These are phyloP conservation scores for Aspergillus pseudoglaucus DNA, from an alignment of 2,329 filamentous ascomycete genomes.

Conservation along the genomic window DNA sequence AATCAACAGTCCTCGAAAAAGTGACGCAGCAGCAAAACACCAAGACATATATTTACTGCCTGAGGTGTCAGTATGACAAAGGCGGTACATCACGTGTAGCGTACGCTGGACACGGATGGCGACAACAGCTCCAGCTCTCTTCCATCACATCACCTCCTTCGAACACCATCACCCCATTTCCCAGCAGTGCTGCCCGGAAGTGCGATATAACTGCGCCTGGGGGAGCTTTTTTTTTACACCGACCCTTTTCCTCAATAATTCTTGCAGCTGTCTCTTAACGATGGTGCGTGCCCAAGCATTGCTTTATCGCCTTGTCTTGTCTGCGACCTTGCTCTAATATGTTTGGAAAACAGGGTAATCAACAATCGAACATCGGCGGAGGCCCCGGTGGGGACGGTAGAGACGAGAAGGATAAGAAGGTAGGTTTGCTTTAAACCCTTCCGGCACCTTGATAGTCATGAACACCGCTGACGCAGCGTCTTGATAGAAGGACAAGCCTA, in stretches of 20 bases:
- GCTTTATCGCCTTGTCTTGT: constrained; percentile 1
- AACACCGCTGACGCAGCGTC: constrained; percentile 13
- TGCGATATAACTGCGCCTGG: not conserved
- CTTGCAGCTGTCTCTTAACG: constrained; percentile 10
- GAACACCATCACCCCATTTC: not conserved
- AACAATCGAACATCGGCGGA: constrained; percentile 75
- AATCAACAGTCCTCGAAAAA: not conserved
- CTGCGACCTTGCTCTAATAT: constrained; percentile 16
- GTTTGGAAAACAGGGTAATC: constrained; percentile 38
- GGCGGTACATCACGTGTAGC: constrained; percentile 6
- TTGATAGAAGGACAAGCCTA: constrained; percentile 93
- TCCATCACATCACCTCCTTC: constrained; percentile 10
- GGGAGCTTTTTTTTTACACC: not conserved
- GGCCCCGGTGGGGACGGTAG: constrained; percentile 67
- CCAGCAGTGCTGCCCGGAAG: not conserved
- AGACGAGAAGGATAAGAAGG: constrained; percentile 92
- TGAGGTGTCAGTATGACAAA: not conserved
- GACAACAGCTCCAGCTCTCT: constrained; percentile 15
- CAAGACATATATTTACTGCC: not conserved
- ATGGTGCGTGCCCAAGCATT: constrained; percentile 24
- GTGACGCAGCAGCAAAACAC: not conserved
- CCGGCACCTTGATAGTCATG: not conserved
- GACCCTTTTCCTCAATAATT: not conserved
- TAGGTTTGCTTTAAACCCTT: constrained; percentile 24
- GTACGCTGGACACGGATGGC: constrained; percentile 9